Base-by-base conservation (phyloP, 1,284 basidiomycete genomes). In the Quambalaria eucalypti region DNA sequence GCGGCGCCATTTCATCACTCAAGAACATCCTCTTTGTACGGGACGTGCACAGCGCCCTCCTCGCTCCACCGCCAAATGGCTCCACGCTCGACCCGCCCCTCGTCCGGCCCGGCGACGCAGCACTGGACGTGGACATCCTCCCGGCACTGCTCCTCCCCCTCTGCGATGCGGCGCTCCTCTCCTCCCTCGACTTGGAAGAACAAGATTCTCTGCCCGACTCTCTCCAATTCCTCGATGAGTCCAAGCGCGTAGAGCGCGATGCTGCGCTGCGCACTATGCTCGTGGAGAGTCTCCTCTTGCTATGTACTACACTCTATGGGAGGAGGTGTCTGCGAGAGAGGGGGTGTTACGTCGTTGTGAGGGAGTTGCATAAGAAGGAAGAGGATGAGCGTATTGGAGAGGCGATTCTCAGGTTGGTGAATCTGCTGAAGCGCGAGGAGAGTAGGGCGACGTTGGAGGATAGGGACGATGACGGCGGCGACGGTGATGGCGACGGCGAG, bases 151-250 rank as follows among this genome's bases (percentile, higher is more conserved):
- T 98, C 1, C 82, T 93, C 3, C 93, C 93, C 0, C 81, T 99
- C 2, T 91, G 92, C 60, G 92, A 92, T 4, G 87, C 90, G 1
- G 91, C 96, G 76, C 93, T 97, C 46, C 55, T 68, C 46, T 50
- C 59, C 33, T 60, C 66, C 30, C 63, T 62, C 25, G 57, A 62
- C 50, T 52, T 63, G 25, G 75, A 93, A 85, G 89, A 91, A 55
- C 88, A 92, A 79, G 93, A 97, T 68, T 83, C 84, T 48, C 80
- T 98, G 1, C 90, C 87, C 0, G 79, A 84, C 19, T 83, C 86
- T 0, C 81, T 97, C 23, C 95, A 98, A 76, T 87, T 98, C 77
- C 82, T 96, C 1, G 87, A 88, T 0, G 85, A 84, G 19, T 97
- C 97, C 78, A 83, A 80, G 59, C 84, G 92, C 38, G 21, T 29